Base-by-base conservation (phyloP, 352 stramenopile genomes). In the Blastocystis sp. region DNA sequence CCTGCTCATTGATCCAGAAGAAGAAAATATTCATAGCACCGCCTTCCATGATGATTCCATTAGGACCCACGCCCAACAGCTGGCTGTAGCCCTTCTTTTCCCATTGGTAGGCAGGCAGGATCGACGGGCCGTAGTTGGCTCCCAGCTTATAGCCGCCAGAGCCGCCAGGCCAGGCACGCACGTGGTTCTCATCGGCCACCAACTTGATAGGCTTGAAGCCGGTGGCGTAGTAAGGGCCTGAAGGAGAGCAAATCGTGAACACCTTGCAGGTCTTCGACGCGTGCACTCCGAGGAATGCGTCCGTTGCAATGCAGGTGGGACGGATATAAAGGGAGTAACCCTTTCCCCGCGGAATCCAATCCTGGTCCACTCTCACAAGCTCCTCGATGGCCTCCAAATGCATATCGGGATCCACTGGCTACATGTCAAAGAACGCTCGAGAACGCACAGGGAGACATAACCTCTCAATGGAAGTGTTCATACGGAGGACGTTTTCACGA, bases 1-100 rank as follows among this genome's bases (percentile, higher is more conserved):
- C 94, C 5, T 97, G 90, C 79, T 97, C 93, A 90, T 98, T 97
- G 68, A 93, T 92, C 92, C 95, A 95, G 90, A 98, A 94, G 90
- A 98, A 95, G 90, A 99, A 98, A 55, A 99, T 92, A 92, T 99
- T 99, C 97, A 98, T 99, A 2, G 96, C 96, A 68, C 96, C 96
- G 23, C 94, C 93, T 90, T 96, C 93, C 3, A 93, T 95, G 41
- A 90, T 88, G 26, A 87, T 91, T 64, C 73, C 56, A 20, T 91
- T 66, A 20, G 53, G 59, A 37, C 61, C 75, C 20, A 87, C 43
- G 8, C 76, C 59, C 63, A 87, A 43, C 34, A 87, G 13, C 9
- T 87, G 63, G 47, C 59, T 87, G 41, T 87, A 87, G 43, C 76
- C 76, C 63, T 87, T 87, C 76, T 87, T 73, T n/a, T 73, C 76